Percentiles rank a stretch among this genome's conserved stretches.
Evolutionary conservation across 257 asterid genomes (phyloP).

Genomic region (Parsonsia alboflavescens): DNA sequence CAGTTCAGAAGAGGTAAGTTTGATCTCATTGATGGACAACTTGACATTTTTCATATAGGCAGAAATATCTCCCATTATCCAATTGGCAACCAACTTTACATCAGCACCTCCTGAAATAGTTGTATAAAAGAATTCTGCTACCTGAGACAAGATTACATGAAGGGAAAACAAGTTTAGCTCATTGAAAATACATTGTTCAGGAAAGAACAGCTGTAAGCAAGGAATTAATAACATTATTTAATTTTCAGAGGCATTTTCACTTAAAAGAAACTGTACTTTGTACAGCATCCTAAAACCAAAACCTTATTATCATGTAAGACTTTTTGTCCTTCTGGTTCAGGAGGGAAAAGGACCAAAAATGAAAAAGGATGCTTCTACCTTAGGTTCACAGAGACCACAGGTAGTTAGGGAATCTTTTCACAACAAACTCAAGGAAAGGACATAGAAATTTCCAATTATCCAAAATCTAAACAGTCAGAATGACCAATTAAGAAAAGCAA

Average conservation of each 20-base stretch:
- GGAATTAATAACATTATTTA: neutral
- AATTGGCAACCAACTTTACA: conserved; percentile 76
- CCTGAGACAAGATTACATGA: conserved; percentile 34
- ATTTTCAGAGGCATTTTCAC: neutral
- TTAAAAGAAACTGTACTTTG: neutral
- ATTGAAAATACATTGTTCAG: neutral
- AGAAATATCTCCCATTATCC: conserved; percentile 99
- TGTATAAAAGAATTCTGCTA: conserved; percentile 79
- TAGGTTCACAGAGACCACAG: neutral
- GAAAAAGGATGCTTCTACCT: neutral
- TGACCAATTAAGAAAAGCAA: neutral
- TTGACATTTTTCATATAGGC: conserved; percentile 87
- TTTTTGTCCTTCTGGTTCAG: neutral
- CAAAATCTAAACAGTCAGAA: conserved; percentile 6
- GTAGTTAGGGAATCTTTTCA: neutral
- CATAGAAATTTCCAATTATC: neutral
- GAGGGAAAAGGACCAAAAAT: neutral
- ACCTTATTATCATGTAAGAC: neutral
- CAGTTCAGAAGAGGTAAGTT: conserved; percentile 74
- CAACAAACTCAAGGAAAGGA: too few species aligned
- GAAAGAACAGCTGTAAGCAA: neutral
- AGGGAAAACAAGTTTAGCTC: conserved; percentile 8
- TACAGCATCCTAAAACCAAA: neutral
- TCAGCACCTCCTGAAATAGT: conserved; percentile 72
- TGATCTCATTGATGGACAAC: conserved; percentile 59